Percentiles rank a stretch among this genome's conserved stretches.
phyloP scores from a whole-genome alignment of 1,284 basidiomycete species.

The Kalmanozyma brasiliensis region DNA sequence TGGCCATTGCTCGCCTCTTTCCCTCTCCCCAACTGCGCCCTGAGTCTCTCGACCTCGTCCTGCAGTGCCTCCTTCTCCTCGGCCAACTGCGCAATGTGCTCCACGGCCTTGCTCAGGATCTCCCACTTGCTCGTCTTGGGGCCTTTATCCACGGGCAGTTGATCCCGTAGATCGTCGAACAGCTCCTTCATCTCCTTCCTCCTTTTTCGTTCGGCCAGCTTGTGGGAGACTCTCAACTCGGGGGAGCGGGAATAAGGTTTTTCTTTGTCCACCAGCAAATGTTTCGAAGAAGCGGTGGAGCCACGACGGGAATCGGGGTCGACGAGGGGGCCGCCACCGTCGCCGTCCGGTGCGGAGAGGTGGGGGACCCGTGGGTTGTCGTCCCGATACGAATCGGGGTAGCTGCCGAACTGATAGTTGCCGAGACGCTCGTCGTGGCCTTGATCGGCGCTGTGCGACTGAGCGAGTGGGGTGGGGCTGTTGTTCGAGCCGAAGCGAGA shows the following conservation, averaged over 20 bases:
- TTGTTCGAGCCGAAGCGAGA: slow-evolving; percentile 49
- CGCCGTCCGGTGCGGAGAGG: slow-evolving; percentile 46
- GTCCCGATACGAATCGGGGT: slow-evolving; percentile 26
- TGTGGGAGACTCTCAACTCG: slow-evolving; percentile 65
- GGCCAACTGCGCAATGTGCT: slow-evolving; percentile 42
- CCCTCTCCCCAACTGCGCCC: slow-evolving; percentile 19
- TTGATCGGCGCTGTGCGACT: slow-evolving; percentile 31
- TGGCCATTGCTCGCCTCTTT: no score
- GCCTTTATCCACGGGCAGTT: slow-evolving; percentile 62
- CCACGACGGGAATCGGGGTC: slow-evolving; percentile 42
- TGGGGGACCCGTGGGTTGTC: slow-evolving; percentile 37
- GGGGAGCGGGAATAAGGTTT: slow-evolving; percentile 64
- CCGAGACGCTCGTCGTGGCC: slow-evolving; percentile 35
- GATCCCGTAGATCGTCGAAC: slow-evolving; percentile 65
- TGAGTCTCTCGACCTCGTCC: slow-evolving; percentile 24
- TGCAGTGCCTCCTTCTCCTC: slow-evolving; percentile 39
- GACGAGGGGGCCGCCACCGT: slow-evolving; percentile 36
- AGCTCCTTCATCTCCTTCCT: slow-evolving; percentile 67
- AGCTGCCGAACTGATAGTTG: slow-evolving; percentile 52
- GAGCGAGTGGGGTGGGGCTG: slow-evolving; percentile 41
- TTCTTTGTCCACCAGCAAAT: slow-evolving; percentile 55
- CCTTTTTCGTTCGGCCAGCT: slow-evolving; percentile 65
- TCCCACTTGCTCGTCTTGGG: slow-evolving; percentile 67
- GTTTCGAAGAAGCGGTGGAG: slow-evolving; percentile 16
- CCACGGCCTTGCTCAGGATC: slow-evolving; percentile 59